phyloP scores from a whole-genome alignment of 2,329 filamentous ascomycete genomes.

The Talaromyces amestolkiae region DNA sequence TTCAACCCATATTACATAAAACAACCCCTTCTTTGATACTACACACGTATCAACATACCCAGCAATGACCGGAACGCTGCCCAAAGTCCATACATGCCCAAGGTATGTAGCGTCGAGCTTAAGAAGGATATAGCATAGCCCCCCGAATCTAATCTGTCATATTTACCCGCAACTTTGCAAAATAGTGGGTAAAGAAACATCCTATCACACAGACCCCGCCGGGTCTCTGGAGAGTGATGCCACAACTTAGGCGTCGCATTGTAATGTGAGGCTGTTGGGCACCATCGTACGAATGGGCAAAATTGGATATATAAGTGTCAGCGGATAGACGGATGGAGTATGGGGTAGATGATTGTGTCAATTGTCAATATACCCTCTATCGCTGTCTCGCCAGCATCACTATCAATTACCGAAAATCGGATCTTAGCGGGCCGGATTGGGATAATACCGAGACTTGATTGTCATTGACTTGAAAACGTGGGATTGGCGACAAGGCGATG shows the following conservation, averaged over 20 bases:
- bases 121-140: background rate
- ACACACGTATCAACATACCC: background rate
- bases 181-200: background rate
- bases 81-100: background rate
- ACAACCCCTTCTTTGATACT: background rate
- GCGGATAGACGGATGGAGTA: background rate
- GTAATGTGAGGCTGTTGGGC: constrained; percentile 15
- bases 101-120: background rate
- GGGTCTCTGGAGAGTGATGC: background rate
- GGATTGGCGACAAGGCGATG: background rate
- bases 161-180: background rate
- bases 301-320: background rate
- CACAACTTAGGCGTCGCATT: background rate
- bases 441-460: background rate
- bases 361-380: background rate
- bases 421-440: background rate
- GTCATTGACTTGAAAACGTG: background rate
- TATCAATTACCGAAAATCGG: background rate
- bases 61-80: background rate
- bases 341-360: background rate
- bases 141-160: background rate
- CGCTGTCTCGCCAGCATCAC: background rate
- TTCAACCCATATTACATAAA: background rate
- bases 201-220: background rate
- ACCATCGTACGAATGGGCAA: background rate